Conservation (phyloP, 2,329 filamentous ascomycete genomes). For the Aureobasidium zeae region DNA sequence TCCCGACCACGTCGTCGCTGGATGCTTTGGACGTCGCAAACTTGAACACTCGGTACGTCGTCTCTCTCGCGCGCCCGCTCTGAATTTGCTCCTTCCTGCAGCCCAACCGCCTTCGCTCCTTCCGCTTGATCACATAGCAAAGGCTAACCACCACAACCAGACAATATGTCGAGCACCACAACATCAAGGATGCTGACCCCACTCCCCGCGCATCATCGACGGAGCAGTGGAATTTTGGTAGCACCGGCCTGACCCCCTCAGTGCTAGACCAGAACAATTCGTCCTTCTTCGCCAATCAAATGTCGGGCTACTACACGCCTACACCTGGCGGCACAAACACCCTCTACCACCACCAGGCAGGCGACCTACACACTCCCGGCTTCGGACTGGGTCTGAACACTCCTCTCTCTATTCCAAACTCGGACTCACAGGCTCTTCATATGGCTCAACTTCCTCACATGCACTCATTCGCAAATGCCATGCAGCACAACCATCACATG, state of each 20-base stretch:
- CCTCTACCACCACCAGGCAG: conserved; percentile 64
- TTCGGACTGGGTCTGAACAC: conserved; percentile 62
- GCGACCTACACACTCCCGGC: conserved; percentile 77
- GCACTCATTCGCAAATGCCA: conserved; percentile 50
- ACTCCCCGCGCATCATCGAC: conserved; percentile 64
- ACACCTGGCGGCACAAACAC: conserved; percentile 74
- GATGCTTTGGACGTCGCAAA: conserved; percentile 39
- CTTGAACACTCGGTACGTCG: conserved; percentile 35
- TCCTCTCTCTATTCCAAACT: conserved; percentile 70
- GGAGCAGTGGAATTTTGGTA: conserved; percentile 59
- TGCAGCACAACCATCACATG: conserved; percentile 55
- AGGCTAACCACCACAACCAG: conserved; percentile 25
- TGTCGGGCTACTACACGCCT: conserved; percentile 77
- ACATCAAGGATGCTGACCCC: conserved; percentile 67
- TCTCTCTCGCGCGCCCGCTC: neutral
- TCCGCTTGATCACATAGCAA: conserved; percentile 4
- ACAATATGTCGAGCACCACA: conserved; percentile 38
- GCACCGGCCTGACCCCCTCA: conserved; percentile 63
- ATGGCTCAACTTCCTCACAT: conserved; percentile 52
- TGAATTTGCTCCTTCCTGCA: neutral
- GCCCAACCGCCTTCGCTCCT: neutral
- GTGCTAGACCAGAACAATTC: conserved; percentile 79
- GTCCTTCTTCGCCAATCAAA: conserved; percentile 75
- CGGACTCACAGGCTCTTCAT: conserved; percentile 52
- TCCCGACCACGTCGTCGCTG: conserved; percentile 20